Evolutionary conservation across 2,329 filamentous ascomycete genomes (phyloP), one percentile per base, ranked within the genome.

Genomic region (Colletotrichum trifolii): DNA sequence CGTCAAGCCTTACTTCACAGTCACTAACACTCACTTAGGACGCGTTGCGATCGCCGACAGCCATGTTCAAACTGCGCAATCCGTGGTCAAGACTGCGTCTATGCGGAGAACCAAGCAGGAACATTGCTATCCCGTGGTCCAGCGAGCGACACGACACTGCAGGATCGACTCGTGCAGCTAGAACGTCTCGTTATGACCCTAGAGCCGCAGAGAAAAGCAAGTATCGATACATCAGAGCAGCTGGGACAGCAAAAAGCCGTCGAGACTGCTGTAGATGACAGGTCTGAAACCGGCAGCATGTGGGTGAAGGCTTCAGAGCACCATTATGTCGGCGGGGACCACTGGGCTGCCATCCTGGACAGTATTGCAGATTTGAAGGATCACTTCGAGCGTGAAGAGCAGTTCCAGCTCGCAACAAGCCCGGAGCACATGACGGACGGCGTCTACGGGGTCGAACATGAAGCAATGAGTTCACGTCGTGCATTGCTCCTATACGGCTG

Each of bases 301-400:
- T 72, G 68, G 0, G 54, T 72, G 11, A 70, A 34, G 15, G 60
- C 54, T 12, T 68, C 55, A 48, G 76, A 69, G 1, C 66, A 69
- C 1, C 69, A 66, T 36, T 82, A 82, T 39, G 75, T 79, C 10
- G 69, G 72, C 17, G 70, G 75, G 25, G 72, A 71, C 8, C 80
- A 82, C 58, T 82, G 79, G 79, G 73, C 75, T 8, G 76, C 79
- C 12, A 72, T 82, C 2, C 69, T 81, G 4, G 77, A 81, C 39
- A 71, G 73, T 36, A 80, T 82, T 33, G 71, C 78, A 2, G 78
- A 81, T 6, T 69, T 82, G 3, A 79, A 73, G 54, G 72, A 77
- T 2, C 73, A 77, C 10, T 70, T 79, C 8, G 73, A 74, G 1
- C 67, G 71, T 5, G 73, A 77, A 33, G 54, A 63, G 17, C 54